A percentile compares a stretch with the other conserved stretches of the same genome.
Evolutionary conservation across 176 grass and related monocot species (phyloP).

Genomic region (Thalia dealbata): DNA sequence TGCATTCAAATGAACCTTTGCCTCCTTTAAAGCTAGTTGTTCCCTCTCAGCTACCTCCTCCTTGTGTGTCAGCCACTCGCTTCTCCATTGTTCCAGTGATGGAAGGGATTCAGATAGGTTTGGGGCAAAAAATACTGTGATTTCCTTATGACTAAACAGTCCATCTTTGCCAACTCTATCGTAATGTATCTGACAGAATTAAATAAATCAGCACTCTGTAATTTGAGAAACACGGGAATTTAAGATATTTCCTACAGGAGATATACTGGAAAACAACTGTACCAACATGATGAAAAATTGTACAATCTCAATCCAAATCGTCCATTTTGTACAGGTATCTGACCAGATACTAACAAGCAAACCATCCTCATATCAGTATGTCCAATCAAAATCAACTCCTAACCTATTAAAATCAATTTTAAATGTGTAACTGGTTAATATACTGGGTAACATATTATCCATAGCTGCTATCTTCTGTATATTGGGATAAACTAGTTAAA

Average conservation of each 20-base stretch:
- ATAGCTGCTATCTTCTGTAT: no score
- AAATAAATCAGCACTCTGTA: conserved; percentile 15
- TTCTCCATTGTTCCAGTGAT: conserved; percentile 63
- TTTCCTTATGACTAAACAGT: conserved; percentile 68
- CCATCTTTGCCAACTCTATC: conserved; percentile 78
- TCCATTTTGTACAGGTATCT: no score
- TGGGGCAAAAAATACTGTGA: conserved; percentile 81
- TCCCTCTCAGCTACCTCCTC: conserved; percentile 56
- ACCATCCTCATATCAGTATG: no score
- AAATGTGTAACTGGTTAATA: no score
- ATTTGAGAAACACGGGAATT: background rate
- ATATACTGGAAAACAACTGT: no score
- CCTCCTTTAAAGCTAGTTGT: conserved; percentile 35
- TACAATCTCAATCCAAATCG: no score
- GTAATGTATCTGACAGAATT: conserved; percentile 67
- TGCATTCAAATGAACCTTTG: conserved; percentile 45
- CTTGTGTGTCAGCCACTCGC: conserved; percentile 60
- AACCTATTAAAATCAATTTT: no score
- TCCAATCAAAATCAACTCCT: no score
- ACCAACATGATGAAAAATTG: no score
- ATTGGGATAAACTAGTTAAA: no score
- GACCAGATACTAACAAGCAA: no score
- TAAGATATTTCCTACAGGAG: background rate
- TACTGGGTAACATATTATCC: no score
- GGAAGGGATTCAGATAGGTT: conserved; percentile 75